Evolutionary conservation across 768 basidiomycete genomes (phyloP), one percentile per base, ranked within the genome.

Genomic region (Pleurotus cornucopiae): DNA sequence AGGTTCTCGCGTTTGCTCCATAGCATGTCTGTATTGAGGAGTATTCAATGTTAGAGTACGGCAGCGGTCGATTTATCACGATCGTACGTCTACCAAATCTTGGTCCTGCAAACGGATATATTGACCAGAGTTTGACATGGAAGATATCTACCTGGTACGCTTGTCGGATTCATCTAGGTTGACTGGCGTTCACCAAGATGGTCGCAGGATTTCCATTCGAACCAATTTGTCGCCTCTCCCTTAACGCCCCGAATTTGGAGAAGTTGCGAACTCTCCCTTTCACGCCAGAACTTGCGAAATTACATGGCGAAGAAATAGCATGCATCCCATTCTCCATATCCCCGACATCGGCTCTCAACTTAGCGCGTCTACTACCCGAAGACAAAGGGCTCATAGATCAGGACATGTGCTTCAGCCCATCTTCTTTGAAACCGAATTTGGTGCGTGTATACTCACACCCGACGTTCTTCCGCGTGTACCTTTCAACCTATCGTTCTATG

Each of bases 241-340:
- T 80, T 40, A 68, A 71, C 13, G 63, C 74, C 30, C 57, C 66
- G 5, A 58, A 63, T 21, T 25, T 66, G 1, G 51, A 67, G 1
- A 37, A 60, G 3, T 49, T 60, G 2, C 66, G 72, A 20, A 61
- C 77, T 2, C 63, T 76, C n/a, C 77, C 77, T 1, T 85, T 84
- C 64, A 75, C 77, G 4, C 60, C 72, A 45, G 76, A 76, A 3
- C 64, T 85, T 2, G 64, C 70, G n/a, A 67, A 64, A 9, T 82
- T 84, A 57, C 71, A 79, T 47, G 81, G 73, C 48, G 64, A 69
- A 16, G 74, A 84, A 6, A 70, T 86, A 20, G 67, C 72, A 43
- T 86, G 83, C 59, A 66, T 86, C 9, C 85, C 85, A 1, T 88
- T 76, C 68, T 76, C 70, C 20, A 66, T 79, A 7, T 73, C 78